Evolutionary conservation across 805 yeast species (phyloP), one percentile per base, ranked within the genome.

Genomic region (Ogataea kodamae): DNA sequence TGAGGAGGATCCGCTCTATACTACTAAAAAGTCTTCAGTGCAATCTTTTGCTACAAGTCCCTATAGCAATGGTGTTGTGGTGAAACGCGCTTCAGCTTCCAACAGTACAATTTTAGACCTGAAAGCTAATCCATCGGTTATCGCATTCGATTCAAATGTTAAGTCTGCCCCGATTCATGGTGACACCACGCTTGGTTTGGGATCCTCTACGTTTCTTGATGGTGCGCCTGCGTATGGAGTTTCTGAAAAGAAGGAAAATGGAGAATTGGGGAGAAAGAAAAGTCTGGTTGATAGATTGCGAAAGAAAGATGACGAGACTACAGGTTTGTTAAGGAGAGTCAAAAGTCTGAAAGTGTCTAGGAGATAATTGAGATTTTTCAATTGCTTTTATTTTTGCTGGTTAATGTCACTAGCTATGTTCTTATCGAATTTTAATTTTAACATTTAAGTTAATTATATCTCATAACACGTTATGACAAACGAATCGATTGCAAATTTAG

Each of bases 151-250:
- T 58, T 72, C 92, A 5, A 76, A 74, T 37, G 64, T 62, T 11
- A 81, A 78, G 51, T 75, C 85, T 19, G 70, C 69, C 17, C 83
- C 84, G 17, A 76, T 90, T 12, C 96, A 90, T 57, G 98, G 98
- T 12, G 74, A 76, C 29, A 71, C 83, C 3, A 84, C 97, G 1
- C 70, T 81, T 33, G 98, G 98, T 1, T 69, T 92, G 25, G 98
- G 98, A 3, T 75, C 90, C 1, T 74, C 96, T 2, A 90, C 98
- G 0, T 90, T 90, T 55, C 57, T 90, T 41, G 96, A 92, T 58
- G 98, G 98, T 21, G 92, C 97, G 0, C 97, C 97, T 9, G 98
- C 97, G 4, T 54, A 47, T 32, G 58, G 58, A 17, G 42, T 32
- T 6, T 28, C 31, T 5, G 62, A 81, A 31, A 59, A 63, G 22